phyloP scores from a whole-genome alignment of 805 yeast species.

The Candida montana region DNA sequence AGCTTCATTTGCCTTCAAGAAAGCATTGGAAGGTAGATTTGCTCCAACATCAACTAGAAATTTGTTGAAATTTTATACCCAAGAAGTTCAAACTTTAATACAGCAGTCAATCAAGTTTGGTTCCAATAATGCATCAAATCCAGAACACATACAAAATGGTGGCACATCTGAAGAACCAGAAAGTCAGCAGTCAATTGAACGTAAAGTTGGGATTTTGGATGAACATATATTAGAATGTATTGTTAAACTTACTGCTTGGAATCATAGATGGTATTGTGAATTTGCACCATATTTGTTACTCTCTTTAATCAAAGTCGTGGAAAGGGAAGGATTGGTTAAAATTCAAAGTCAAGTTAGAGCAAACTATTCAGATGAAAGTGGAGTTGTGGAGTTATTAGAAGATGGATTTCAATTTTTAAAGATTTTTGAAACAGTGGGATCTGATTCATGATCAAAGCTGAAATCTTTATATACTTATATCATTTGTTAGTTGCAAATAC shows the following conservation, averaged over 20 bases:
- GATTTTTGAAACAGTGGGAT: conserved; percentile 14
- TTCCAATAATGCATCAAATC: background rate
- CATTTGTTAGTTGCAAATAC: too few species aligned
- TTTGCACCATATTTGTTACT: conserved; percentile 67
- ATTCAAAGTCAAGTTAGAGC: conserved; percentile 69
- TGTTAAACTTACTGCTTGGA: conserved; percentile 90
- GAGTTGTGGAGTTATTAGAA: conserved; percentile 52
- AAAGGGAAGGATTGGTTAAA: conserved; percentile 74
- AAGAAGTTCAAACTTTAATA: conserved; percentile 36
- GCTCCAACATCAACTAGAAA: conserved; percentile 76
- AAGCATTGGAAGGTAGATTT: conserved; percentile 68
- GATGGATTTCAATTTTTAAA: conserved; percentile 43
- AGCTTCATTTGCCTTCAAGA: conserved; percentile 78
- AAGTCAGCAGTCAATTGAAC: conserved; percentile 24
- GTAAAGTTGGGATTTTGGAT: conserved; percentile 35
- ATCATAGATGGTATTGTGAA: conserved; percentile 95
- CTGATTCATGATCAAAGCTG: conserved; percentile 11
- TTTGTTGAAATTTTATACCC: conserved; percentile 57
- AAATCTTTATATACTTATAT: too few species aligned
- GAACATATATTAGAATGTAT: conserved; percentile 52
- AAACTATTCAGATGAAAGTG: conserved; percentile 50
- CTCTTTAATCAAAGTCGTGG: conserved; percentile 56
- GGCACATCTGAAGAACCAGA: conserved; percentile 8
- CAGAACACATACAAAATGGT: background rate
- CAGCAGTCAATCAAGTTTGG: conserved; percentile 17